phyloP scores from a whole-genome alignment of 2,329 filamentous ascomycete genomes.

The Helminthosporium solani region DNA sequence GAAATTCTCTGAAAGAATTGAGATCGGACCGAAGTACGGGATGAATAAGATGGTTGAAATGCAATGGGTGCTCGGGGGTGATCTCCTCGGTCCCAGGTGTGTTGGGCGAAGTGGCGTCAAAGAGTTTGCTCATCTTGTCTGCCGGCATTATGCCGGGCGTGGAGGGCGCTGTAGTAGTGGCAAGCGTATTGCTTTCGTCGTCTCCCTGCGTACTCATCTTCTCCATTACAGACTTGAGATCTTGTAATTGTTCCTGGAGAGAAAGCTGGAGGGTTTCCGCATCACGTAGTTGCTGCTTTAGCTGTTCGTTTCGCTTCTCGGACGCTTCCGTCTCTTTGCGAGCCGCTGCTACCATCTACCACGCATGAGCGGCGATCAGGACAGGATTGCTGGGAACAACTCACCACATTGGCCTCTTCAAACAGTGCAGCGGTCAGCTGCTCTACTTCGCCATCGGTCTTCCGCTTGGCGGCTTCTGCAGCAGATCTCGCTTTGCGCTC shows the following conservation, averaged over 20 bases:
- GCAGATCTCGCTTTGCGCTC: conserved; percentile 44
- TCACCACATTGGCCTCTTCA: conserved; percentile 87
- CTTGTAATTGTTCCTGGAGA: conserved; percentile 87
- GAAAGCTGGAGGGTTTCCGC: conserved; percentile 82
- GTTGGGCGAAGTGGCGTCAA: conserved; percentile 61
- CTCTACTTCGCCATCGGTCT: conserved; percentile 90
- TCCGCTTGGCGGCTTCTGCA: conserved; percentile 69
- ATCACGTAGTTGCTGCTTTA: conserved; percentile 81
- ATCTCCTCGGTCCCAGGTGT: conserved; percentile 54
- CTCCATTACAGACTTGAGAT: conserved; percentile 91
- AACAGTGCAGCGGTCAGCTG: conserved; percentile 90
- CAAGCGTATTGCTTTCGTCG: conserved; percentile 68
- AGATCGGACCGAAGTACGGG: conserved; percentile 83
- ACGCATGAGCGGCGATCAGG: conserved; percentile 14
- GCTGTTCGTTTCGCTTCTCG: conserved; percentile 82
- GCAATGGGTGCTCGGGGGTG: conserved; percentile 64
- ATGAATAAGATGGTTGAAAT: conserved; percentile 79
- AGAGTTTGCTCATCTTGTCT: conserved; percentile 59
- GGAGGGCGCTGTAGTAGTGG: conserved; percentile 66
- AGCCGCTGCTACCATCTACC: conserved; percentile 83
- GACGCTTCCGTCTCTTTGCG: conserved; percentile 80
- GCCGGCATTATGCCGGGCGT: conserved; percentile 67
- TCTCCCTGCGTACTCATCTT: conserved; percentile 74
- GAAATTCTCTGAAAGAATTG: conserved; percentile 80
- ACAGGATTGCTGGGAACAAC: conserved; percentile 13